Evolutionary conservation across 106 monocot genomes (phyloP), one percentile per base, ranked within the genome.

Genomic region (Gastrodia elata): DNA sequence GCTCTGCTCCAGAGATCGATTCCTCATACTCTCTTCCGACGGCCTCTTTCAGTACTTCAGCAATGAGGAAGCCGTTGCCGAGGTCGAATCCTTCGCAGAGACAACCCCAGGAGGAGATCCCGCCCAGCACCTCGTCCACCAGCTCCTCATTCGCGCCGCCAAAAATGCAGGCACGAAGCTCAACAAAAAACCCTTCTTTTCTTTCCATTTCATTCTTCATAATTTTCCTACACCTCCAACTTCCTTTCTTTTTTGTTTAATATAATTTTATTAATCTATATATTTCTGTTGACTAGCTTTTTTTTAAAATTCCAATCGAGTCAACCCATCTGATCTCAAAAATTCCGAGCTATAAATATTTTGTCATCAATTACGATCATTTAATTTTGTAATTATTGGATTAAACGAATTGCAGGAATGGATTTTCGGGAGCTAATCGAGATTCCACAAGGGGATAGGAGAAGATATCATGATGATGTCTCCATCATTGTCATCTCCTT

Each of bases 21-120:
- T 89, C 43, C 37, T 93, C 4, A 84, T 93, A 30, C 77, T 93
- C 10, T 93, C 92, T 5, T 93, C 92, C 0, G 92, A 93, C 22
- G 92, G 92, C 24, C 83, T 93, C 48, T 93, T 89, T 65, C 89
- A 93, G 70, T 93, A 89, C 77, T 89, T 93, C 64, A 93, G 89
- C 25, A 93, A 89, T 26, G 81, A 93, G 30, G 83, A 89, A 68
- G 89, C 83, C 6, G 89, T 89, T 1, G 72, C 86, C 3, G 74
- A 93, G 61, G 84, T 93, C 1, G 83, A 85, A 44, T 20, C 79
- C 33, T 93, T 85, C 81, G 69, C 81, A 7, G 39, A 71, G 3
- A 56, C 48, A 24, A 81, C 73, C 2, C 92, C 92, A 7, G 87
- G 87, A 14, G 85, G 92, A 4, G 92, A 93, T 78, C 89, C 92